phyloP scores from a whole-genome alignment of 2,329 filamentous ascomycete species.

The Penicillium paneum region DNA sequence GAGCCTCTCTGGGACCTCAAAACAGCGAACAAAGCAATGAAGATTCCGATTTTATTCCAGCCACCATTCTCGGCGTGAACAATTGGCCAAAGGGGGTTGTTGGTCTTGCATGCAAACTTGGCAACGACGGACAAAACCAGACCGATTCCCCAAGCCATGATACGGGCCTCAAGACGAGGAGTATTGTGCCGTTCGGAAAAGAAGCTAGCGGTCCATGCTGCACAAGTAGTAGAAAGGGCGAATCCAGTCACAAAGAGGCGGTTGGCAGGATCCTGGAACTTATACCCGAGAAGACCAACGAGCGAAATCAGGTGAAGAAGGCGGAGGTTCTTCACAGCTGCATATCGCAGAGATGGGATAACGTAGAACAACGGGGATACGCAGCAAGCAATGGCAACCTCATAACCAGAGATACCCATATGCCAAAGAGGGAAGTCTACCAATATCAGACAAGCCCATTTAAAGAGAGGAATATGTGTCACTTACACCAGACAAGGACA shows the following conservation, averaged over 20 bases:
- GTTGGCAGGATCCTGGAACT: constrained; percentile 66
- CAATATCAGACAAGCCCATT: constrained; percentile 16
- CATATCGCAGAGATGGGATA: constrained; percentile 64
- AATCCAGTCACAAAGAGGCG: constrained; percentile 81
- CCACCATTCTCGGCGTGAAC: constrained; percentile 88
- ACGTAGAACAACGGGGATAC: constrained; percentile 76
- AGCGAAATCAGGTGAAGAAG: constrained; percentile 74
- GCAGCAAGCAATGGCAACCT: constrained; percentile 81
- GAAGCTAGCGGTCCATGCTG: constrained; percentile 81
- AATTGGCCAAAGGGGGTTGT: constrained; percentile 95
- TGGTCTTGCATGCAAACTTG: constrained; percentile 91
- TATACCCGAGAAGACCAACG: constrained; percentile 73
- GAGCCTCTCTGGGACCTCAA: constrained; percentile 69
- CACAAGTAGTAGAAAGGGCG: constrained; percentile 72
- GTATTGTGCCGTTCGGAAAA: constrained; percentile 73
- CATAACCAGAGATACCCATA: constrained; percentile 98
- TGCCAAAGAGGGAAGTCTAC: constrained; percentile 94
- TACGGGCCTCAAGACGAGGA: constrained; percentile 72
- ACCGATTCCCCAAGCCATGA: constrained; percentile 76
- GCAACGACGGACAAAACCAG: constrained; percentile 80
- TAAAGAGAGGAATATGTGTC: not conserved
- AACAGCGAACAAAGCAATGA: constrained; percentile 71
- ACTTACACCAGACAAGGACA: constrained; percentile 88
- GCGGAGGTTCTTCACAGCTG: constrained; percentile 67
- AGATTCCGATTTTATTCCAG: constrained; percentile 80